Evolutionary conservation across 1,139 yeast species (phyloP).

Genomic region (Taphrina wiesneri): DNA sequence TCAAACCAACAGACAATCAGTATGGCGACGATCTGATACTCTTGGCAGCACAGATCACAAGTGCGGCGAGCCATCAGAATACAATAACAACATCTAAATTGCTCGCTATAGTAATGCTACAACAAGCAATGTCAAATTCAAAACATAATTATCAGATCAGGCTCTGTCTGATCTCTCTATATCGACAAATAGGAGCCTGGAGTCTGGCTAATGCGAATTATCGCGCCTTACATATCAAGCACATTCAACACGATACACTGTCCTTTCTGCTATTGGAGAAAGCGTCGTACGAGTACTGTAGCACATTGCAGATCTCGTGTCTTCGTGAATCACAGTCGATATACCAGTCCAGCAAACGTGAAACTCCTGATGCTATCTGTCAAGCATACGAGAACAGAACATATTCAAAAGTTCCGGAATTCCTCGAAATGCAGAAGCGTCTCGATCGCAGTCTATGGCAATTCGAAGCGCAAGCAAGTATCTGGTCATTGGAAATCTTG

Average conservation of each 20-base stretch:
- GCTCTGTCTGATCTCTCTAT: conserved; percentile 69
- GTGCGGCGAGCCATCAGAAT: no score
- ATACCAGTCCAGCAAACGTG: conserved; percentile 56
- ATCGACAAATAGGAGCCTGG: conserved; percentile 60
- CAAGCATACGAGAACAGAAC: conserved; percentile 58
- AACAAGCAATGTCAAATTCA: conserved; percentile 54
- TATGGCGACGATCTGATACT: conserved; percentile 66
- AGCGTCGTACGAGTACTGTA: conserved; percentile 42
- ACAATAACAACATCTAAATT: conserved; percentile 40
- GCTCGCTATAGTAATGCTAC: conserved; percentile 52
- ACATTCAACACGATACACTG: conserved; percentile 76
- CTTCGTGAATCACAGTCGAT: conserved; percentile 42
- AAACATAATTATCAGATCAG: conserved; percentile 65
- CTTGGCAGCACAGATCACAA: conserved; percentile 50
- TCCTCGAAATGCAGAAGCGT: conserved; percentile 52
- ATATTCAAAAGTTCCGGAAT: conserved; percentile 63
- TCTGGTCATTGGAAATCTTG: conserved; percentile 5
- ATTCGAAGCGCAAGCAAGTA: background rate
- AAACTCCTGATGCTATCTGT: conserved; percentile 52
- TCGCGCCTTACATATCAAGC: conserved; percentile 62
- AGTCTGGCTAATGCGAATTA: conserved; percentile 56
- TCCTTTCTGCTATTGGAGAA: conserved; percentile 56
- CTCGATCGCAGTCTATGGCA: conserved; percentile 38
- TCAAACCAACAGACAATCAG: conserved; percentile 62
- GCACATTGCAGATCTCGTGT: conserved; percentile 4